Base-by-base conservation (phyloP, 1,139 yeast species). In the Yamadazyma dendronema region DNA sequence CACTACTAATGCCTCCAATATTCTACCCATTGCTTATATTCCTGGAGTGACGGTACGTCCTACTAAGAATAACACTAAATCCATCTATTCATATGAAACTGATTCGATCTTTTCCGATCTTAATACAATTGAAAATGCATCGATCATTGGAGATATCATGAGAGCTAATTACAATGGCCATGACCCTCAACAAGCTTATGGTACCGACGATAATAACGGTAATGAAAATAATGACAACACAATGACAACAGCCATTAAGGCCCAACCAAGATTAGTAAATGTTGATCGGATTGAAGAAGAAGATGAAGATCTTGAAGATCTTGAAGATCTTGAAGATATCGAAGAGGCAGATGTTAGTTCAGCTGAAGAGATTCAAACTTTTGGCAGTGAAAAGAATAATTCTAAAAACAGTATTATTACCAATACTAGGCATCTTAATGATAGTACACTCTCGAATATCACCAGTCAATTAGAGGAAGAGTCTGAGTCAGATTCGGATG, bases 11-110 rank as follows among this genome's bases (percentile, higher is more conserved):
- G 95, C 94, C 4, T 84, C 95, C 7, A 89, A 90, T 58, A 81
- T 90, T 44, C 74, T 89, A 43, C 96, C 96, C n/a, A 84, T 89
- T 46, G 96, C 95, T 2, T 89, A 89, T 57, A 87, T 89, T 42
- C 97, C 97, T 0, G 97, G 97, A 28, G 96, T 88, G 28, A 84
- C 88, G 1, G 81, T 80, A n/a, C 66, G 82, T 19, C 77, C 77
- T 27, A 62, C 76, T 30, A 61, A 67, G 49, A 59, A 75, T 60
- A 59, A 71, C 49, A 65, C 79, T 49, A 53, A 71, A 34, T 65
- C 72, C 30, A 64, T 74, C 16, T 74, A 72, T 50, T 73, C 79
- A 15, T 70, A 65, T 46, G 77, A 72, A 36, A 57, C 70, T 23
- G 80, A 75, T 35, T 72, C 79, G 32, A 65, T 74, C 28, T 73